Evolutionary conservation across 2,329 filamentous ascomycete species (phyloP).

Genomic region (Fusarium papillatum): DNA sequence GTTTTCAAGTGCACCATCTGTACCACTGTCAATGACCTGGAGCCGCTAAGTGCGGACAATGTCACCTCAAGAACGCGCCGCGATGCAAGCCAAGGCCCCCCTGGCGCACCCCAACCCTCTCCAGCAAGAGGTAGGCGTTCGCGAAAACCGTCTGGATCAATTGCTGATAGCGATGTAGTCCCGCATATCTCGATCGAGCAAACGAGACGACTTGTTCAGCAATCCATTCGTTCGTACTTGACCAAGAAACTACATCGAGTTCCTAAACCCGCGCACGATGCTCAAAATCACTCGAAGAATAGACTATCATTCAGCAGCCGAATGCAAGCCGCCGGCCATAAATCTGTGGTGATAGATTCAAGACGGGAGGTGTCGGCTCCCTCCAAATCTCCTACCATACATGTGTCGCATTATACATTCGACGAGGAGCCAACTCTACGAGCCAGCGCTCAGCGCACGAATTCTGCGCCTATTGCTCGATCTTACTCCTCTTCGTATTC

Average conservation of each 20-base stretch:
- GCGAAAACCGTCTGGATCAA: not conserved
- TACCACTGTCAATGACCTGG: constrained; percentile 85
- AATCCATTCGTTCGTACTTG: constrained; percentile 51
- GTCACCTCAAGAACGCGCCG: constrained; percentile 37
- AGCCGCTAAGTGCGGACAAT: constrained; percentile 39
- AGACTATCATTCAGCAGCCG: constrained; percentile 39
- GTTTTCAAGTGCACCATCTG: constrained; percentile 89
- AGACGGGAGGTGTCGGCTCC: constrained; percentile 11
- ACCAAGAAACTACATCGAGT: constrained; percentile 40
- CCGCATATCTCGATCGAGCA: constrained; percentile 51
- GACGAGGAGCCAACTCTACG: constrained; percentile 55
- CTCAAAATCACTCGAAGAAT: constrained; percentile 21
- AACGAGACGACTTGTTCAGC: constrained; percentile 49
- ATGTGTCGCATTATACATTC: constrained; percentile 48
- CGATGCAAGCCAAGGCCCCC: constrained; percentile 35
- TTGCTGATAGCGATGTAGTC: constrained; percentile 36
- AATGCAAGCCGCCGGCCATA: constrained; percentile 29
- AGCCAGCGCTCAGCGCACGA: constrained; percentile 46
- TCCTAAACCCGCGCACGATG: constrained; percentile 27
- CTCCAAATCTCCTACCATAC: constrained; percentile 35
- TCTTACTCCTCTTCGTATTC: constrained; percentile 62
- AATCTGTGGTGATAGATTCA: constrained; percentile 6
- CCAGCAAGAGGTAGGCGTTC: constrained; percentile 33
- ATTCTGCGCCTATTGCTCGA: constrained; percentile 40
- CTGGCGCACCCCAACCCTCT: constrained; percentile 14